Percentiles rank a stretch among this genome's conserved stretches.
Evolutionary conservation across 305 asterid genomes (phyloP).

Genomic region (Fraxinus dipetala): DNA sequence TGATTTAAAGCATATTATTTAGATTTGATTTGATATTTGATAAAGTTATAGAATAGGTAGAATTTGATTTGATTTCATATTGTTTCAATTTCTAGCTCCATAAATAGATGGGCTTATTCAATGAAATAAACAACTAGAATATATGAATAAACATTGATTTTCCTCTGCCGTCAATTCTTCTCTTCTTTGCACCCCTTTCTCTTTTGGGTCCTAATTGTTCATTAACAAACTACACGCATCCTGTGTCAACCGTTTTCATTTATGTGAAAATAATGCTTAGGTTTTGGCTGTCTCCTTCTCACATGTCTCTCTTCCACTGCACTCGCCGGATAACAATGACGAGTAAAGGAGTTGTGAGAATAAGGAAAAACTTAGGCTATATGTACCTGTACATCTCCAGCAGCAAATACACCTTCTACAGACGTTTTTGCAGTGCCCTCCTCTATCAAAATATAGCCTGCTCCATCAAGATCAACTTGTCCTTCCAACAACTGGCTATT

Average conservation of each 20-base stretch:
- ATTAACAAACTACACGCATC: background rate
- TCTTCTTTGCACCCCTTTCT: background rate
- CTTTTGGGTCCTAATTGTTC: background rate
- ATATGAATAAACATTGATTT: background rate
- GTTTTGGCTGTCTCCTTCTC: background rate
- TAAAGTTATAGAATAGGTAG: background rate
- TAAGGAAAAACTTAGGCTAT: slow-evolving; percentile 15
- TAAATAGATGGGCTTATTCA: background rate
- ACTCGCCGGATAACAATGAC: background rate
- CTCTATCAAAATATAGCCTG: slow-evolving; percentile 85
- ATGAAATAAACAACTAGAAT: background rate
- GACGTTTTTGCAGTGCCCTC: slow-evolving; percentile 84
- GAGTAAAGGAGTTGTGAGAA: background rate
- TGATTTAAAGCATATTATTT: background rate
- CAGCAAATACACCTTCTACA: slow-evolving; percentile 97
- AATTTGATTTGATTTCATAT: background rate
- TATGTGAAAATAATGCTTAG: background rate
- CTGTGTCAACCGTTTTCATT: background rate
- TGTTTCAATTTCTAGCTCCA: background rate
- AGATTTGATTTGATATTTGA: background rate
- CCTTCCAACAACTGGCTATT: slow-evolving; percentile 93
- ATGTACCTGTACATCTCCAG: slow-evolving; percentile 98
- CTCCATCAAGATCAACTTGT: slow-evolving; percentile 56
- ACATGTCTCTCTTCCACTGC: background rate
- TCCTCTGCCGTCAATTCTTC: background rate